Base-by-base conservation (phyloP, 139 green algal species). In the Nannochloris sp. region DNA sequence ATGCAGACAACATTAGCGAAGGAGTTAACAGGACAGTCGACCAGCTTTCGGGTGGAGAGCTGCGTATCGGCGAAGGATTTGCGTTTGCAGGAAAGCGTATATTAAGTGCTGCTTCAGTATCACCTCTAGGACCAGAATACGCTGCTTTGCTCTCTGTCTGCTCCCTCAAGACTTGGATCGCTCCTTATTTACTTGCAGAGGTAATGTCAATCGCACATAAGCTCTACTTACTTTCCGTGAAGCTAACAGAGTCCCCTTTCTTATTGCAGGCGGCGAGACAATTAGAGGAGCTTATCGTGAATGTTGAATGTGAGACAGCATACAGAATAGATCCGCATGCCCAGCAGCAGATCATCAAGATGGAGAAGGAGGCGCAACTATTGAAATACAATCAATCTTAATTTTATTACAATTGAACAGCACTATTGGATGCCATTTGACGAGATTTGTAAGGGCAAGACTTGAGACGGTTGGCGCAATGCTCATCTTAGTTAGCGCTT, bases 261-360 rank as follows among this genome's bases (percentile, higher is more conserved):
- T 25, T 25, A 4, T 3, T 39, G 23, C 66, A 73, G 66, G n/a
- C 58, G 54, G 42, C 62, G 8, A 14, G 27, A 0, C 23, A 54
- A 1, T 15, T 67, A 19, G 66, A 73, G 54, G 12, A 29, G 2
- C 1, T 3, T 29, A 54, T 73, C 60, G 55, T 67, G 30, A 45
- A 24, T n/a, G 66, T 60, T 3, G 66, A 73, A 48, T 61, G 54
- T 9, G 54, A 73, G 32, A 36, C 67, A 31, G 47, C 56, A 1
- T 67, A 48, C 15, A 9, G 23, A 9, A 35, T 15, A 51, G 54
- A 62, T 25, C 14, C 1, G 6, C 15, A 6, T 13, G 9, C 54
- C 6, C 54, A 62, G 42, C 19, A 19, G 19, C 42, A 51, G 42
- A 19, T 51, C 19, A 19, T 19, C 19, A 51, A 51, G 19, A 51